Base-by-base conservation (phyloP, 2,329 filamentous ascomycete species). In the Penicillium sp. region DNA sequence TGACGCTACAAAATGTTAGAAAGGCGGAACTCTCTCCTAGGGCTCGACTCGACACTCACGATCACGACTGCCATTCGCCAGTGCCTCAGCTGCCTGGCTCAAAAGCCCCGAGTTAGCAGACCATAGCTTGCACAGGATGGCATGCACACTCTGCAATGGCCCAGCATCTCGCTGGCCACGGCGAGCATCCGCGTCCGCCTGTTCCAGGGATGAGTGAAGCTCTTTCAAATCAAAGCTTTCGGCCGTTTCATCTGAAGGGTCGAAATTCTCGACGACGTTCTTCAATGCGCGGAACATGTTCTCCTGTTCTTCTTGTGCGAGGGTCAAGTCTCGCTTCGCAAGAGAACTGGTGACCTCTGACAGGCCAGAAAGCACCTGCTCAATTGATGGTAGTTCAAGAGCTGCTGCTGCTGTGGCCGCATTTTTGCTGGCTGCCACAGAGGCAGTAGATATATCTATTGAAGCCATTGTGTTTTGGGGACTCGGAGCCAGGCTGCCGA, bases 11-110 rank as follows among this genome's bases (percentile, higher is more conserved):
- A 24, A 46, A 29, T 16, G 48, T 44, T 33, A 52, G 19, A 9
- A 31, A 13, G 24, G 11, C 14, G 16, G 34, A 14, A 3, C 14
- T 4, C 9, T 23, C 24, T 7, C 10, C 11, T 21, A 43, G 5
- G 18, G 16, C 5, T 19, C 16, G 13, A 33, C n/a, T n/a, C 18
- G 40, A 42, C 21, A 69, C 76, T 67, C 60, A 78, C 76, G 65
- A 45, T 76, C 70, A 63, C 76, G 71, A 60, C 75, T 77, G 19
- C 68, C 72, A 59, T 77, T 73, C 16, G 76, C 76, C 48, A 78
- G 52, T 31, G 69, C 57, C 49, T 77, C 74, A 10, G 73, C 66
- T 9, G 69, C 72, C 52, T 66, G 67, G 10, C 62, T 55, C 64
- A 77, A 55, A 45, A 70, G 69, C 5, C 60, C 57, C 1, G 74